These are phyloP conservation scores for Friedmanniomyces simplex DNA, from an alignment of 495 filamentous ascomycete species.

Conservation along the genomic window DNA sequence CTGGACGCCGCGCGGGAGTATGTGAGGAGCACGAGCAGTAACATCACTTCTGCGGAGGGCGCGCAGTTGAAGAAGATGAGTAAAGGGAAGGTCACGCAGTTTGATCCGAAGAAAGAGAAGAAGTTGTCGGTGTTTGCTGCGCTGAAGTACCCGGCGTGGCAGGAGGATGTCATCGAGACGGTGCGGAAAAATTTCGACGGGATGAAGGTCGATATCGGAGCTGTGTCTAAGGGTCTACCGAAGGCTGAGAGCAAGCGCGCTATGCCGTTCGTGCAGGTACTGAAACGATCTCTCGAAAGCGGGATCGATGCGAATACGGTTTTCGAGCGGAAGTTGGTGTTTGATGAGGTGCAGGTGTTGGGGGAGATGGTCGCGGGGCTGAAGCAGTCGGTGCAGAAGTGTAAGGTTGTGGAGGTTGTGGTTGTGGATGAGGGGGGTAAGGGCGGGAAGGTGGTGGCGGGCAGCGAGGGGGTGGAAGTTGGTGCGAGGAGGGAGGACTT, in stretches of 20 bases:
- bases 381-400: constrained; percentile 31
- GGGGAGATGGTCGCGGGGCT: constrained; percentile 33
- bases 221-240: constrained; percentile 44
- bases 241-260: constrained; percentile 90
- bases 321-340: constrained; percentile 70
- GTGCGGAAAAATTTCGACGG: constrained; percentile 55
- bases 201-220: constrained; percentile 62
- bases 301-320: constrained; percentile 49
- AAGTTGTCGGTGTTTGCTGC: constrained; percentile 80
- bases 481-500: constrained; percentile 21
- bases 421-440: constrained; percentile 32
- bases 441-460: constrained; percentile 22
- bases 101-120: constrained; percentile 85
- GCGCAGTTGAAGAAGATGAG: constrained; percentile 69
- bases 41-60: constrained; percentile 79
- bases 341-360: constrained; percentile 67
- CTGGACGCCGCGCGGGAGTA: constrained; percentile 73
- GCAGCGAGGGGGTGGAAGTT: constrained; percentile 15
- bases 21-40: constrained; percentile 60
- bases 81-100: constrained; percentile 72
- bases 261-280: constrained; percentile 86
- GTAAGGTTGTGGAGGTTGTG: constrained; percentile 32
- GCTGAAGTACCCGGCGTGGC: constrained; percentile 72
- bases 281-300: constrained; percentile 67
- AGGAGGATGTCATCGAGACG: constrained; percentile 80